These are phyloP conservation scores for Elaeis oleifera DNA, from an alignment of 202 grass and related monocot species.

Conservation along the genomic window DNA sequence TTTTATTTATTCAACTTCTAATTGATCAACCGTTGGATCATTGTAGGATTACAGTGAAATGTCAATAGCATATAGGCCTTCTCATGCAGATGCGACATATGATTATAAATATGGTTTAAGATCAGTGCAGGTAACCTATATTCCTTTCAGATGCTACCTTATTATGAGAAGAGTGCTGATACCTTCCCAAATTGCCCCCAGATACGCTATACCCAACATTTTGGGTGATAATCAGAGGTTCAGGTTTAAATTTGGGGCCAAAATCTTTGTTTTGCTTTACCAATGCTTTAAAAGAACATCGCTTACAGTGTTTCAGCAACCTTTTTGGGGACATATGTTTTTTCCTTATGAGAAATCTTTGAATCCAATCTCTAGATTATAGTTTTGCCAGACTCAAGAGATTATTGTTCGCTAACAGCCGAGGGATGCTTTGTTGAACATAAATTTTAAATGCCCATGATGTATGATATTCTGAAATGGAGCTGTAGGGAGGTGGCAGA, in stretches of 20 bases:
- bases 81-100: conserved; percentile 90
- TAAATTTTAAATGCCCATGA: not conserved
- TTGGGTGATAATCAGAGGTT: no score
- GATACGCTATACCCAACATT: no score
- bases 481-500: conserved; percentile 77
- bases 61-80: conserved; percentile 81
- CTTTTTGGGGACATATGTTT: no score
- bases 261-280: no score
- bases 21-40: conserved; percentile 5
- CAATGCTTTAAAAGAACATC: no score
- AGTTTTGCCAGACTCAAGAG: no score
- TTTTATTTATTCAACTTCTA: not conserved
- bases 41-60: conserved; percentile 94
- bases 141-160: not conserved
- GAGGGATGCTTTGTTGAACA: conserved; percentile 8
- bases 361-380: no score
- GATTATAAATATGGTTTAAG: conserved; percentile 94
- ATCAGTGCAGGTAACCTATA: conserved; percentile 67
- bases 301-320: no score
- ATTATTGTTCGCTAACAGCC: no score
- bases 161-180: not conserved
- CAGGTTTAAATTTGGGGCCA: no score
- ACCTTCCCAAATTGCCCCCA: no score
- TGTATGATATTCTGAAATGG: conserved; percentile 15
- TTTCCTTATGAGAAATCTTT: no score